These are phyloP conservation scores for Puya raimondii DNA, from an alignment of 176 grass and related monocot species.

Conservation along the genomic window DNA sequence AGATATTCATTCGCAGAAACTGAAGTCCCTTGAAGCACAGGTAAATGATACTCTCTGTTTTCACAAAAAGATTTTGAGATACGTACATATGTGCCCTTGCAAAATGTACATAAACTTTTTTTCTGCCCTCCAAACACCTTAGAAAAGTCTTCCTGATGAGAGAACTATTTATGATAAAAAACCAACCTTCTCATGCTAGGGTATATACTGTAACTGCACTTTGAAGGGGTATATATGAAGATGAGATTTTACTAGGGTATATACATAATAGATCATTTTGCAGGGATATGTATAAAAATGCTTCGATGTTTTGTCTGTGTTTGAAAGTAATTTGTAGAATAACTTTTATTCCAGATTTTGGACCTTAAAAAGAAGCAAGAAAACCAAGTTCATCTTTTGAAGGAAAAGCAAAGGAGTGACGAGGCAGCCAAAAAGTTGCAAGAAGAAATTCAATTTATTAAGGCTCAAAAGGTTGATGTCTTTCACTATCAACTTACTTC, in stretches of 20 bases:
- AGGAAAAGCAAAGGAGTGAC: conserved; percentile 97
- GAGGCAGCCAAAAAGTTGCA: conserved; percentile 96
- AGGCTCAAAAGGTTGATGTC: conserved; percentile 66
- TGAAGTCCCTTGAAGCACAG: conserved; percentile 93
- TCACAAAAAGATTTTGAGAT: background rate
- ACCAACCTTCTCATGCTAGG: too few relatives aligned
- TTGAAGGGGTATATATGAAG: too few relatives aligned
- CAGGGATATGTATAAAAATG: background rate
- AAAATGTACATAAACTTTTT: too few relatives aligned
- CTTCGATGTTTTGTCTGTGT: background rate
- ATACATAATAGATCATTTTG: background rate
- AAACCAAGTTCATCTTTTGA: conserved; percentile 89
- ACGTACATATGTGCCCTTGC: too few relatives aligned
- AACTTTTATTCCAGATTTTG: conserved; percentile 49
- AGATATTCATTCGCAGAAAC: conserved; percentile 84
- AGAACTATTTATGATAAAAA: too few relatives aligned
- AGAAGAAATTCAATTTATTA: conserved; percentile 98
- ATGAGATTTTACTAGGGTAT: too few relatives aligned
- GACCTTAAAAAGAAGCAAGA: conserved; percentile 99
- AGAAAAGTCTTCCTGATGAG: too few relatives aligned
- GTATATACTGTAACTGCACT: too few relatives aligned
- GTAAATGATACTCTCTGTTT: conserved; percentile 22
- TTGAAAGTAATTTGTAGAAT: background rate
- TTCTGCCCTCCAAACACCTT: too few relatives aligned
- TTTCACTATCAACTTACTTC: conserved; percentile 5